Conservation (phyloP, 768 basidiomycete genomes). For the Boletus insuetus region DNA sequence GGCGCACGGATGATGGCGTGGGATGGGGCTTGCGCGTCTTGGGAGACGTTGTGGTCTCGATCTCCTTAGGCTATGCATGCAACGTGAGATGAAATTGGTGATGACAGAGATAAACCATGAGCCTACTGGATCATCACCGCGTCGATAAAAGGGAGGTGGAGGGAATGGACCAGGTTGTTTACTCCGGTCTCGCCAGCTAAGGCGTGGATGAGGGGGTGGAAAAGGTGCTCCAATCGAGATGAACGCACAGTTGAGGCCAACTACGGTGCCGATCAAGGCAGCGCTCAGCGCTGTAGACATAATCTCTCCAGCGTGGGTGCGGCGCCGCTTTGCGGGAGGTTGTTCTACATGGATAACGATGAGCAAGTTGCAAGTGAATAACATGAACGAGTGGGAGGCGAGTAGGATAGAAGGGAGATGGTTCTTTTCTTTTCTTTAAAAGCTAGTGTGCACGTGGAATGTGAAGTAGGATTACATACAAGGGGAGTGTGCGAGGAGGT, state of each 20-base stretch:
- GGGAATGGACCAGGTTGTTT: slow-evolving; percentile 44
- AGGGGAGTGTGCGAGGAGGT: slow-evolving; percentile 2
- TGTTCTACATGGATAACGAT: slow-evolving; percentile 62
- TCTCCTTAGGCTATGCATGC: slow-evolving; percentile 22
- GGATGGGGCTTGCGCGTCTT: slow-evolving; percentile 39
- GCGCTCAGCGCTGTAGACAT: slow-evolving; percentile 82
- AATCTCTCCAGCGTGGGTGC: slow-evolving; percentile 82
- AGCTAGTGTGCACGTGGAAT: slow-evolving; percentile 14
- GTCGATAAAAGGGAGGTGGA: slow-evolving; percentile 68
- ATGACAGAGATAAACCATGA: not conserved
- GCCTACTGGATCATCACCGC: slow-evolving; percentile 43
- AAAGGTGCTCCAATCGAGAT: not conserved
- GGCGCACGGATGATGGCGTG: slow-evolving; percentile 30
- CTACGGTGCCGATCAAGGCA: slow-evolving; percentile 82
- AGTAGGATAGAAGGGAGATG: slow-evolving; percentile 11
- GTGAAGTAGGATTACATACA: slow-evolving; percentile 23
- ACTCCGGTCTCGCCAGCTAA: slow-evolving; percentile 54
- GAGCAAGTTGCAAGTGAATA: slow-evolving; percentile 38
- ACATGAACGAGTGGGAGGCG: slow-evolving; percentile 26
- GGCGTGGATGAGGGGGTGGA: no score
- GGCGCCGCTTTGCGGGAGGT: slow-evolving; percentile 75
- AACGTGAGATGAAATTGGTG: slow-evolving; percentile 11
- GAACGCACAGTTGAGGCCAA: slow-evolving; percentile 77
- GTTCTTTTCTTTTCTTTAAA: slow-evolving; percentile 16
- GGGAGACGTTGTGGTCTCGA: slow-evolving; percentile 38